Percentiles rank a stretch among this genome's conserved stretches.
phyloP scores from a whole-genome alignment of 2,329 filamentous ascomycete species.

The Colletotrichum sp. region DNA sequence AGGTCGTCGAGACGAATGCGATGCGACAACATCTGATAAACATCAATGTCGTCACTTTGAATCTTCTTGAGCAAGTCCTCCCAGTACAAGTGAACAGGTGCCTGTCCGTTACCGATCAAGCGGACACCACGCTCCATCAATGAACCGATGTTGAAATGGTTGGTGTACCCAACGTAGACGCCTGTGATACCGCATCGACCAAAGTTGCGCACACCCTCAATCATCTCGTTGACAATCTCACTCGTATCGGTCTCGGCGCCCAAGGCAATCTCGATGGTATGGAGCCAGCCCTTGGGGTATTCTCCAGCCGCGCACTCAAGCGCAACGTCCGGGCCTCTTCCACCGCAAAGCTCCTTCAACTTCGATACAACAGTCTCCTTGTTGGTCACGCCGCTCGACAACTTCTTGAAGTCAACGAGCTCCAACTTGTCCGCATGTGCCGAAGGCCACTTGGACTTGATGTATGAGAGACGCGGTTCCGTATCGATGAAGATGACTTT shows the following conservation, averaged over 20 bases:
- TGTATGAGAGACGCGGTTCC: slow-evolving; percentile 71
- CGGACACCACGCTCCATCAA: slow-evolving; percentile 88
- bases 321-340: slow-evolving; percentile 75
- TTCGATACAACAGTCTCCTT: slow-evolving; percentile 70
- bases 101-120: slow-evolving; percentile 71
- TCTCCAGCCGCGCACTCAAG: slow-evolving; percentile 71
- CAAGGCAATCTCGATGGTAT: slow-evolving; percentile 61
- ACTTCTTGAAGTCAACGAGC: slow-evolving; percentile 70
- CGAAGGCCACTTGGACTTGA: slow-evolving; percentile 65
- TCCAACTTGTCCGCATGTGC: slow-evolving; percentile 61
- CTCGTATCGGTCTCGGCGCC: slow-evolving; percentile 86
- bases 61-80: slow-evolving; percentile 74
- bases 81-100: slow-evolving; percentile 86
- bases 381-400: slow-evolving; percentile 61
- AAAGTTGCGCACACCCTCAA: slow-evolving; percentile 73
- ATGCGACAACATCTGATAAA: slow-evolving; percentile 81
- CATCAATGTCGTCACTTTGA: slow-evolving; percentile 71
- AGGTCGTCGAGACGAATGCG: slow-evolving; percentile 77
- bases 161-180: slow-evolving; percentile 70
- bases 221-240: slow-evolving; percentile 82
- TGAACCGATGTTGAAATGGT: slow-evolving; percentile 83
- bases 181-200: slow-evolving; percentile 81
- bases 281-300: slow-evolving; percentile 66
- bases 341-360: slow-evolving; percentile 75
- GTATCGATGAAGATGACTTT: slow-evolving; percentile 82